Base-by-base conservation (phyloP, 2,329 filamentous ascomycete species). In the Ampelomyces quisqualis region DNA sequence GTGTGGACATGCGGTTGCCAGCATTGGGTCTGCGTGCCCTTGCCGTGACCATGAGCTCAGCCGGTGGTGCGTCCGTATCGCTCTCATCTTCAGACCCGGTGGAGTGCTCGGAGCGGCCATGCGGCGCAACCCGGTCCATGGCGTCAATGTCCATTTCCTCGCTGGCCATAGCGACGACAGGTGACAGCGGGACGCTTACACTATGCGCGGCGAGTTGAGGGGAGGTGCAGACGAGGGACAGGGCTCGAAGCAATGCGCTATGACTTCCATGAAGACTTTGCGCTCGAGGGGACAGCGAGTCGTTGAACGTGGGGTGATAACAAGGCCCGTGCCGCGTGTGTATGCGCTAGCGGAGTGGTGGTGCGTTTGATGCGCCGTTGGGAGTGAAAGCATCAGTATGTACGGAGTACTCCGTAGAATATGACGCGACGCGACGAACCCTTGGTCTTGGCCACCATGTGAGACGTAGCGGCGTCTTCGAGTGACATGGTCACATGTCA, bases 1-100 rank as follows among this genome's bases (percentile, higher is more conserved):
- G 64, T 39, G 60, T 70, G 40, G 58, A 60, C 67, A 69, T 71
- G 56, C 65, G 65, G 35, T 67, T 70, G 51, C 68, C 68, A 6
- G 68, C 67, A 51, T 71, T 71, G 43, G 65, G 51, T 49, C 68
- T 62, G 23, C 66, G 48, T 17, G 60, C 54, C 38, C 68, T 61
- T 42, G 67, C 60, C 32, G 62, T 61, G 37, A 69, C 68, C 67
- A 70, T 68, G 44, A 68, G 57, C 36, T 65, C 62, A 30, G 49
- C 46, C 6, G 63, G 58, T n/a, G n/a, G n/a, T 27, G 55, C 45
- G 22, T 64, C 60, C n/a, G 51, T 23, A 17, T 64, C 65, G 40
- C 55, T 58, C 17, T 62, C 60, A 24, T 52, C 47, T 10, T 53
- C 57, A 14, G 54, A 56, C 10, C 48, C 47, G 14, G 53, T 50